Evolutionary conservation across 805 yeast genomes (phyloP).

Genomic region (Saitoella complicata): DNA sequence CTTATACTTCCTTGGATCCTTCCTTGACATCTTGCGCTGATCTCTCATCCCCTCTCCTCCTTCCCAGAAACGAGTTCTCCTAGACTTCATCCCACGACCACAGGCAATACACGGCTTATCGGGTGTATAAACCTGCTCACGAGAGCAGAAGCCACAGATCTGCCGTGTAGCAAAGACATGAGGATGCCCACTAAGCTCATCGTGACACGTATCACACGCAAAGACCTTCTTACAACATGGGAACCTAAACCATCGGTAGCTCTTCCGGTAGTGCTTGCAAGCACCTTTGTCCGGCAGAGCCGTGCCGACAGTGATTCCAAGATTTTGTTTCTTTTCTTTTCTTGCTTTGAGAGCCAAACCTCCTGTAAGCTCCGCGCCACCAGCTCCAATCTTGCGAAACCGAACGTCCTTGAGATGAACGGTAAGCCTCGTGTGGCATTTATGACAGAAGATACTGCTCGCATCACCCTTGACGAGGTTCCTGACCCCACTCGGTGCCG

Average conservation of each 20-base stretch:
- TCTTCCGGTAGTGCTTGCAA: conserved; percentile 26
- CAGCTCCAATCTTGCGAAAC: conserved; percentile 13
- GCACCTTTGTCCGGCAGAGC: conserved; percentile 25
- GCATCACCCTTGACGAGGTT: conserved; percentile 19
- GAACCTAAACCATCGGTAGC: conserved; percentile 28
- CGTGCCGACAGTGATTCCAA: conserved; percentile 23
- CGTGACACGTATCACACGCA: conserved; percentile 29
- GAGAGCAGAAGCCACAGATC: conserved; percentile 27
- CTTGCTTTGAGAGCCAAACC: conserved; percentile 8
- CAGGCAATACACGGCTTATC: conserved; percentile 21
- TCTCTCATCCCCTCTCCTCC: conserved; percentile 31
- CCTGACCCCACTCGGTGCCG: too few species aligned
- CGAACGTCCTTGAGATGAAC: conserved; percentile 20
- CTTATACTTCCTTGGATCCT: conserved; percentile 27
- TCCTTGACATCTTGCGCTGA: conserved; percentile 23
- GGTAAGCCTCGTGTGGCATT: conserved; percentile 23
- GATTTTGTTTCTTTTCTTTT: conserved; percentile 13
- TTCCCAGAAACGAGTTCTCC: conserved; percentile 28
- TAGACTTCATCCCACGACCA: conserved; percentile 21
- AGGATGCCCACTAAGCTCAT: conserved; percentile 22
- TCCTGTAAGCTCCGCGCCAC: background rate
- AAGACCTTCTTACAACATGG: conserved; percentile 27
- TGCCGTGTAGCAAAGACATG: conserved; percentile 24
- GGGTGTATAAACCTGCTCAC: conserved; percentile 25
- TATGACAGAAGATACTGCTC: conserved; percentile 20